phyloP scores from a whole-genome alignment of 768 basidiomycete species.

The Daedalea quercina region DNA sequence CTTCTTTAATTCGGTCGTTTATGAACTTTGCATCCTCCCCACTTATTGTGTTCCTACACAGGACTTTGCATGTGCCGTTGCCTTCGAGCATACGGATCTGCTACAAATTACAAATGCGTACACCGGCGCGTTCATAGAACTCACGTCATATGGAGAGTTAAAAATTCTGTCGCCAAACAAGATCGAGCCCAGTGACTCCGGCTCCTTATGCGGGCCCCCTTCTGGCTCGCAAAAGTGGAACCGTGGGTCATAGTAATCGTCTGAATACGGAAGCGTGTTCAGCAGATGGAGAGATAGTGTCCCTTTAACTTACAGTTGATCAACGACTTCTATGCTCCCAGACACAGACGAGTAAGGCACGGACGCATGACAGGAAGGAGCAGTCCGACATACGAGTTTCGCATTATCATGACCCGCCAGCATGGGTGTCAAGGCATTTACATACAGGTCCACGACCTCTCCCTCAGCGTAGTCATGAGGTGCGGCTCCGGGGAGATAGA shows the following conservation, averaged over 20 bases:
- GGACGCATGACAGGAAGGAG: conserved; percentile 1
- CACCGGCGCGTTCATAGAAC: conserved; percentile 20
- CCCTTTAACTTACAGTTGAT: conserved; percentile 62
- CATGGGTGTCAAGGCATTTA: conserved; percentile 89
- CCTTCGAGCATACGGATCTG: conserved; percentile 81
- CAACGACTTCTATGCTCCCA: conserved; percentile 67
- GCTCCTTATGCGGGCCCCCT: conserved; percentile 64
- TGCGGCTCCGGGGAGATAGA: conserved; percentile 90
- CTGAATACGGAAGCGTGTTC: conserved; percentile 30
- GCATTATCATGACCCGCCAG: conserved; percentile 57
- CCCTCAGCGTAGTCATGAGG: conserved; percentile 74
- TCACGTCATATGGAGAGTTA: conserved; percentile 80
- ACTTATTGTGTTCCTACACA: conserved; percentile 61
- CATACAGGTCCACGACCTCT: conserved; percentile 72
- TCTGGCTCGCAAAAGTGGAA: conserved; percentile 84
- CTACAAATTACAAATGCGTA: not conserved
- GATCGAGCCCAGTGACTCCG: conserved; percentile 87
- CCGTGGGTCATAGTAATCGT: conserved; percentile 87
- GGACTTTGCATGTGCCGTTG: conserved; percentile 64
- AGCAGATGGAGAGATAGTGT: not conserved
- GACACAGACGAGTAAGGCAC: conserved; percentile 1
- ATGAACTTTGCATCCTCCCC: conserved; percentile 80
- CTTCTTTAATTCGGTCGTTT: conserved; percentile 85
- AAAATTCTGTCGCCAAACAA: conserved; percentile 97
- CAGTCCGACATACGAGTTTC: conserved; percentile 54